These are phyloP conservation scores for Schizochytrium sp. DNA, from an alignment of 108 stramenopile species.

Conservation along the genomic window DNA sequence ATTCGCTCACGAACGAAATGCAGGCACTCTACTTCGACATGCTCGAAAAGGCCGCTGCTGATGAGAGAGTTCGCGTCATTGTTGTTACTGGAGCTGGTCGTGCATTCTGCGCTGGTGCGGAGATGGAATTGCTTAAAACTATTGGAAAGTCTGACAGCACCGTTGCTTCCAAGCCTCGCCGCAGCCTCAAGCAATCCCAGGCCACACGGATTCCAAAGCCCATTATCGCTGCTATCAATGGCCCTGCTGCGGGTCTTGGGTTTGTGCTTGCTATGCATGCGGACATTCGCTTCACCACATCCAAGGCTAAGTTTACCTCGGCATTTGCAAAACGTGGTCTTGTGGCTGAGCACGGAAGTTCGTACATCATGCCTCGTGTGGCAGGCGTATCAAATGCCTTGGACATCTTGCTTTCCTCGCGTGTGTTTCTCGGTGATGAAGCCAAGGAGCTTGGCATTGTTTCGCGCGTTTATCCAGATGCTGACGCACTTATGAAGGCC, in stretches of 20 bases:
- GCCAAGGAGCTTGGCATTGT: constrained; percentile 40
- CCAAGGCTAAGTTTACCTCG: constrained; percentile 16
- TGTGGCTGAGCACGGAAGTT: constrained; percentile 30
- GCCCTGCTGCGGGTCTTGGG: constrained; percentile 16
- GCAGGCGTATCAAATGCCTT: constrained; percentile 33
- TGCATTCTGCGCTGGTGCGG: constrained; percentile 25
- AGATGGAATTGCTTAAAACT: constrained; percentile 23
- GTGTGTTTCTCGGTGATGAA: constrained; percentile 28
- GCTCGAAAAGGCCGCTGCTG: constrained; percentile 41
- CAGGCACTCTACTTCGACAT: constrained; percentile 42
- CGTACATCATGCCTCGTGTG: constrained; percentile 3
- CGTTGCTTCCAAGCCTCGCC: neutral
- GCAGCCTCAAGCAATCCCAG: constrained; percentile 42
- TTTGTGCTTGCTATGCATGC: constrained; percentile 43
- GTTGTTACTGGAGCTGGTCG: constrained; percentile 25
- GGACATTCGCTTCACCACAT: neutral
- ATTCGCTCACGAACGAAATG: constrained; percentile 48
- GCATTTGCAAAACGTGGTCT: constrained; percentile 35
- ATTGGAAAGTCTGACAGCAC: neutral
- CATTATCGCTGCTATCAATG: constrained; percentile 11
- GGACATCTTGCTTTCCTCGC: neutral
- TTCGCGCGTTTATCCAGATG: constrained; percentile 1
- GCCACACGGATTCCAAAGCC: constrained; percentile 31
- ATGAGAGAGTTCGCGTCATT: constrained; percentile 14
- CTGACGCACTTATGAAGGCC: constrained; percentile 7